phyloP scores from a whole-genome alignment of 2,329 filamentous ascomycete species.

The Pyrenochaeta sp. region DNA sequence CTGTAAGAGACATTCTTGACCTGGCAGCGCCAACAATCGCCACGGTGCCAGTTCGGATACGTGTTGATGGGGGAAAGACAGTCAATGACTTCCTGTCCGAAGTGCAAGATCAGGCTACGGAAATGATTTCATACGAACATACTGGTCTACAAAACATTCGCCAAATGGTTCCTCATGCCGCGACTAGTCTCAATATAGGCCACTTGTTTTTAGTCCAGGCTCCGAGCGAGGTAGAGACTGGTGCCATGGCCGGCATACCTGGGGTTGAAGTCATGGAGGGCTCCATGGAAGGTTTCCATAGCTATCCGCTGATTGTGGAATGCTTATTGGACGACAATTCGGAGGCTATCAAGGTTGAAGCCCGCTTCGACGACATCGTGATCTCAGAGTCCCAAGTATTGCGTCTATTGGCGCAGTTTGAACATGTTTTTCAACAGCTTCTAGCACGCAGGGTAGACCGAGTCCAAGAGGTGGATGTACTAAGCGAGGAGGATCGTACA shows the following conservation, averaged over 20 bases:
- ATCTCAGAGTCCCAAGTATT: too few species aligned
- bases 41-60: slow-evolving; percentile 41
- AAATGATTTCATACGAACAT: slow-evolving; percentile 39
- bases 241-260: background rate
- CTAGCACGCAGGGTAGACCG: too few species aligned
- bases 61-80: slow-evolving; percentile 11
- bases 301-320: slow-evolving; percentile 2
- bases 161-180: background rate
- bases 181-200: background rate
- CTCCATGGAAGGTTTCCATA: background rate
- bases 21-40: slow-evolving; percentile 54
- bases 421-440: too few species aligned
- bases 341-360: background rate
- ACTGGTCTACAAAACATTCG: slow-evolving; percentile 40
- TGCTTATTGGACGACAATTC: background rate
- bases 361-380: too few species aligned
- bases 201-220: slow-evolving; percentile 1
- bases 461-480: too few species aligned
- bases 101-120: slow-evolving; percentile 19
- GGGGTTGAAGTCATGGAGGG: background rate
- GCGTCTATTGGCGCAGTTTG: too few species aligned
- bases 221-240: background rate
- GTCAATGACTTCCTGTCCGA: slow-evolving; percentile 18
- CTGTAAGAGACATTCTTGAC: slow-evolving; percentile 45
- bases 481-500: too few species aligned